Evolutionary conservation across 768 basidiomycete genomes (phyloP).

Genomic region (Scleroderma bovista): DNA sequence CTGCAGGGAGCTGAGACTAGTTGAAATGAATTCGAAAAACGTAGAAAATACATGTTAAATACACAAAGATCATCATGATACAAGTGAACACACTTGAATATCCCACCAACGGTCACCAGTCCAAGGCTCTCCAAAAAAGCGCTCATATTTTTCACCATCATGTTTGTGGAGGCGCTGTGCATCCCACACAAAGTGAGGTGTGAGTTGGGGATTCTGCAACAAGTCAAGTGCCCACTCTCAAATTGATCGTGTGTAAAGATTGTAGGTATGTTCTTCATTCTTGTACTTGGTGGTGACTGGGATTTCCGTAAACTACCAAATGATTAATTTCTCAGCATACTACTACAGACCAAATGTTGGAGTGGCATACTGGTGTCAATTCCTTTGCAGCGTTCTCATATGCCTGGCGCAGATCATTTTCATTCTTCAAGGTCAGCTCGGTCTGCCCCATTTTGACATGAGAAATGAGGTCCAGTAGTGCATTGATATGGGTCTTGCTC

Average conservation of each 20-base stretch:
- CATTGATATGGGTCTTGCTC: constrained; percentile 5
- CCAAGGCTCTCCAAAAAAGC: constrained; percentile 33
- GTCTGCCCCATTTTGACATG: constrained; percentile 6
- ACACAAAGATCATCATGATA: too few species aligned
- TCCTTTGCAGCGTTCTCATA: too few species aligned
- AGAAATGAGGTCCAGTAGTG: constrained; percentile 3
- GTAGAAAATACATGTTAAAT: neutral
- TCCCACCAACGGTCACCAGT: constrained; percentile 33
- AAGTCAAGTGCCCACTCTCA: constrained; percentile 9
- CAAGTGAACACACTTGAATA: constrained; percentile 14
- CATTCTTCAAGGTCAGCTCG: constrained; percentile 10
- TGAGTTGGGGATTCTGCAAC: constrained; percentile 1
- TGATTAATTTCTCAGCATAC: too few species aligned
- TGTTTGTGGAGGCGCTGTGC: constrained; percentile 24
- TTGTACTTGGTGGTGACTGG: neutral
- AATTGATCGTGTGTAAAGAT: neutral
- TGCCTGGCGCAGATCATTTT: too few species aligned
- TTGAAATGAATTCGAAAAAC: too few species aligned
- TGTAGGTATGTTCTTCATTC: neutral
- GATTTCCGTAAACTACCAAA: constrained; percentile 2
- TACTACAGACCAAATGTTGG: too few species aligned
- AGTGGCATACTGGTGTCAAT: constrained; percentile 2
- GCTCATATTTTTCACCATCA: constrained; percentile 20
- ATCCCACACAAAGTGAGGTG: constrained; percentile 27
- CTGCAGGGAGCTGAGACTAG: neutral